Conservation (phyloP, 768 basidiomycete species). For the Pholiota microspora region DNA sequence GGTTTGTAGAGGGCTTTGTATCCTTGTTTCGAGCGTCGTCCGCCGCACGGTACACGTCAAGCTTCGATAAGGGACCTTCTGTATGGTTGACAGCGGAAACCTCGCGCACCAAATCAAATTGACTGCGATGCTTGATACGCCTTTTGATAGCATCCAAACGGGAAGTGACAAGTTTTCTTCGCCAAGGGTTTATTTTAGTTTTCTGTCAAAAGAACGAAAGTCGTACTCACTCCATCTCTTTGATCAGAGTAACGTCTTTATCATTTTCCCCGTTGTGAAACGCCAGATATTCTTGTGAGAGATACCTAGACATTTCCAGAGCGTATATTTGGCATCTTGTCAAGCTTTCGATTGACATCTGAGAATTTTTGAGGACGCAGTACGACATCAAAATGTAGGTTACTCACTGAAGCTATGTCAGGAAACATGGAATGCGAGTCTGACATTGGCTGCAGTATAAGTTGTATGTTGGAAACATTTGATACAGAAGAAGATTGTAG, state of each 20-base stretch:
- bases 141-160: conserved; percentile 9
- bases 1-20: background rate
- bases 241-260: conserved; percentile 40
- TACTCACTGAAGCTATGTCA: conserved; percentile 16
- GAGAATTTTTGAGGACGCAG: background rate
- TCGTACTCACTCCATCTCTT: conserved; percentile 35
- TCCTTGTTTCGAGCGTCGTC: background rate
- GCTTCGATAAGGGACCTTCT: too few relatives aligned
- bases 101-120: background rate
- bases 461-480: background rate
- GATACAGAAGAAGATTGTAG: conserved; percentile 8
- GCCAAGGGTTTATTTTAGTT: background rate
- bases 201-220: background rate
- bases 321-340: conserved; percentile 27
- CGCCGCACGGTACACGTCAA: background rate
- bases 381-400: background rate
- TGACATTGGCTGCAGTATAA: too few relatives aligned
- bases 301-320: conserved; percentile 28
- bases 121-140: background rate
- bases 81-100: background rate
- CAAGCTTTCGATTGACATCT: conserved; percentile 31
- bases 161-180: conserved; percentile 14
- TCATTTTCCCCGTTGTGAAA: conserved; percentile 23
- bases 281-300: conserved; percentile 25
- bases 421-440: background rate